Percentiles rank a stretch among this genome's conserved stretches.
Evolutionary conservation across 139 green algal species (phyloP).

Genomic region (Chlorella sp.): DNA sequence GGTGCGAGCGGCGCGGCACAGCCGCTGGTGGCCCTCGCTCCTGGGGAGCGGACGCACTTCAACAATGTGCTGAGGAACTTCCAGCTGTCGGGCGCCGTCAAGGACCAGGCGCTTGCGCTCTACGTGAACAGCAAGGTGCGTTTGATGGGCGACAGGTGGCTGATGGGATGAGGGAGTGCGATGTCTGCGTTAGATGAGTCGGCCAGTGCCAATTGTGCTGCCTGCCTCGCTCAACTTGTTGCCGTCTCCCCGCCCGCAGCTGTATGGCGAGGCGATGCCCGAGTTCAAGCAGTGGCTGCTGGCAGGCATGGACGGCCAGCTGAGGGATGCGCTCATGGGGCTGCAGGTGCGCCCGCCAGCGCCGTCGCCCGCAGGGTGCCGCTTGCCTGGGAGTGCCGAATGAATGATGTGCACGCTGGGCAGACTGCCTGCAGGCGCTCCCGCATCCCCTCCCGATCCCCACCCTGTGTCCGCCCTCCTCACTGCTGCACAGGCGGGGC

Average conservation of each 20-base stretch:
- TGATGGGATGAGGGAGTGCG: background rate
- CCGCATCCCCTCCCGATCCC: background rate
- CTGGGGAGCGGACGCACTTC: conserved; percentile 34
- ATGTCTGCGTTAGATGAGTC: background rate
- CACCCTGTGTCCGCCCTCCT: background rate
- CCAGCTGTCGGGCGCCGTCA: conserved; percentile 8
- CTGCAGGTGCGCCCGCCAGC: background rate
- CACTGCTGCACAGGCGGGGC: background rate
- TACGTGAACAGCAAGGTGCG: conserved; percentile 49
- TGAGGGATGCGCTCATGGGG: conserved; percentile 20
- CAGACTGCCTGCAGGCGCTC: background rate
- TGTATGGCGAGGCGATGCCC: conserved; percentile 22
- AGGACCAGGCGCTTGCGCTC: conserved; percentile 51
- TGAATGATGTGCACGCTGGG: background rate
- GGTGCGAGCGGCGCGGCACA: conserved; percentile 3
- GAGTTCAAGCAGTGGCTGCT: conserved; percentile 41
- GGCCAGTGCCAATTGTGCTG: background rate
- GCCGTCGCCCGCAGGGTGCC: background rate
- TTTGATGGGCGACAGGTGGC: background rate
- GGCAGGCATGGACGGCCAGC: conserved; percentile 21
- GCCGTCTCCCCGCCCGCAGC: conserved; percentile 23
- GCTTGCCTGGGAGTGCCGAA: background rate
- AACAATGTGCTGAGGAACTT: conserved; percentile 39
- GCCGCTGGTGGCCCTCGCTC: conserved; percentile 47
- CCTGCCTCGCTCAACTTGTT: background rate